These are phyloP conservation scores for Paraphoma chrysanthemicola DNA, from an alignment of 2,329 filamentous ascomycete genomes.

Conservation along the genomic window DNA sequence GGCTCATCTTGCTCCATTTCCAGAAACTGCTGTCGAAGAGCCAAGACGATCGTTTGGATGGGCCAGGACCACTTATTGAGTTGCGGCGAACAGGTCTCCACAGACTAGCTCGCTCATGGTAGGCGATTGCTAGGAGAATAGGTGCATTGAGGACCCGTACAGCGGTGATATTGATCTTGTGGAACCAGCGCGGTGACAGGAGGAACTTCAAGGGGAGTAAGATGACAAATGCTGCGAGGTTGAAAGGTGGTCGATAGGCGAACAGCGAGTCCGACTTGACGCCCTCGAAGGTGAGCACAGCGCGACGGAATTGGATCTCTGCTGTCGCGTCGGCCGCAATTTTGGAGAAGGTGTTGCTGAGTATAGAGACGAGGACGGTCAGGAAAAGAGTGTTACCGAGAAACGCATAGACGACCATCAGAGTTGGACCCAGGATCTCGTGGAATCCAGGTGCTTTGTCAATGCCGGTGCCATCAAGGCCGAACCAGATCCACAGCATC, in stretches of 20 bases:
- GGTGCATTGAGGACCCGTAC: conserved; percentile 79
- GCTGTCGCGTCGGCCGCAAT: conserved; percentile 78
- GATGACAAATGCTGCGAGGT: conserved; percentile 76
- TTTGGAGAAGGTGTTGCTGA: conserved; percentile 82
- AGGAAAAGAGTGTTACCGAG: conserved; percentile 86
- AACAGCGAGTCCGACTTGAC: conserved; percentile 87
- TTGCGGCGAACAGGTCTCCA: conserved; percentile 61
- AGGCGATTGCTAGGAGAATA: conserved; percentile 72
- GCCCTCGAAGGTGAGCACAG: conserved; percentile 82
- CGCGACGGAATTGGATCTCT: conserved; percentile 83
- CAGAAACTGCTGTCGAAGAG: conserved; percentile 52
- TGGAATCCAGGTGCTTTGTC: conserved; percentile 72
- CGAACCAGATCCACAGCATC: conserved; percentile 96
- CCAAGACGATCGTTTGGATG: conserved; percentile 51
- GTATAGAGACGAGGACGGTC: conserved; percentile 87
- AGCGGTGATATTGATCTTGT: conserved; percentile 83
- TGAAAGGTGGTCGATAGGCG: conserved; percentile 83
- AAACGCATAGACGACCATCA: conserved; percentile 87
- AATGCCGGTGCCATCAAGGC: conserved; percentile 72
- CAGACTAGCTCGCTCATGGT: conserved; percentile 73
- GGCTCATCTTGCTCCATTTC: conserved; percentile 69
- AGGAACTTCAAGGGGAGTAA: conserved; percentile 79
- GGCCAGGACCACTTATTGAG: conserved; percentile 36
- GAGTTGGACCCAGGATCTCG: conserved; percentile 75
- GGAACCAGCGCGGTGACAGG: conserved; percentile 84